Base-by-base conservation (phyloP, 768 basidiomycete species). In the Candolleomyces eurysporus region DNA sequence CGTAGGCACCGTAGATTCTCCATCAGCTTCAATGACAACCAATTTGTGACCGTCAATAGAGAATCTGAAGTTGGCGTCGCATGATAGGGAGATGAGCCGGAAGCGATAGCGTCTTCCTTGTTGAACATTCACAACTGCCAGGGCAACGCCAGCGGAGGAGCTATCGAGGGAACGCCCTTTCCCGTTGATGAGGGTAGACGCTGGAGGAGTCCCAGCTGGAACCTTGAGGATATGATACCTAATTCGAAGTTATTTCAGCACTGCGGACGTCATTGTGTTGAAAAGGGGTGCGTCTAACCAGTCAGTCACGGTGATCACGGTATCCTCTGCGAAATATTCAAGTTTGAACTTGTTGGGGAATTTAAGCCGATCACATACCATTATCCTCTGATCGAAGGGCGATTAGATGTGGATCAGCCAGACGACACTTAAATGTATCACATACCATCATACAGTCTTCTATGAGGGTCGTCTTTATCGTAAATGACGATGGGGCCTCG, bases 401-500 rank as follows among this genome's bases (percentile, higher is more conserved):
- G 26, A 4, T 26, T 26, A 26, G 26, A 26, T 26, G 26, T 26
- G 26, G 26, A 26, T 26, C 26, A 26, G 26, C 26, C 26, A 26
- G 4, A 26, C 4, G 26, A 26, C 26, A 26, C 26, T 26, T 2
- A 26, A 26, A 36, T 2, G 1, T 36, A 3, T 7, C 36, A 36
- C 36, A 11, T 36, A 36, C 36, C 36, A 11, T 69, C 68, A 32
- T 72, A 72, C 60, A 48, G 58, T 30, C 17, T 32, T 53, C 60
- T 64, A 45, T 78, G 71, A 13, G 79, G 78, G 61, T 81, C 79
- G 21, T 58, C 11, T 7, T 63, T 68, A 46, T 83, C 81, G 45
- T 82, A 81, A 14, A 84, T 70, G 8, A 85, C 75, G 36, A 84
- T 42, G 2, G 78, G 73, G 0, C 83, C 84, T 48, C 84, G 69